These are phyloP conservation scores for Arthrobotrys megalospora DNA, from an alignment of 2,329 filamentous ascomycete species.

Conservation along the genomic window DNA sequence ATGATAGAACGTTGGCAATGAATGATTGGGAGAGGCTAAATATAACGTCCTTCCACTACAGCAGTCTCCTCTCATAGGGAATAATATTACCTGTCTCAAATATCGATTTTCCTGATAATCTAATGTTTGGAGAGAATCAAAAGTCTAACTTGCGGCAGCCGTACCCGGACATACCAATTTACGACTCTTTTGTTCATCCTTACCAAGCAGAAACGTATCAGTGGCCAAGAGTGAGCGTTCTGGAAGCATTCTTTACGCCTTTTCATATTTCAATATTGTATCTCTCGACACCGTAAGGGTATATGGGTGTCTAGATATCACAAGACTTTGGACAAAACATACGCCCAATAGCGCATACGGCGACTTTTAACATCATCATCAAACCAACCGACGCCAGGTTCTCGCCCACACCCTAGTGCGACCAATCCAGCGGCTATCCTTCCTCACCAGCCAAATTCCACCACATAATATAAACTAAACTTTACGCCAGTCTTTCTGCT, in stretches of 20 bases:
- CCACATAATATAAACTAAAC: not conserved
- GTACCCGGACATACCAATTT: not conserved
- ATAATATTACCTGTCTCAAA: slow-evolving; percentile 1
- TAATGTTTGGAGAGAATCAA: slow-evolving; percentile 7
- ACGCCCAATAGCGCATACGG: slow-evolving; percentile 2
- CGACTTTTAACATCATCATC: slow-evolving; percentile 32
- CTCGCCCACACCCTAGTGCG: not conserved
- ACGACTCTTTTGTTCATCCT: slow-evolving; percentile 24
- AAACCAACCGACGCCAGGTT: slow-evolving; percentile 3
- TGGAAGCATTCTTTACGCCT: not conserved
- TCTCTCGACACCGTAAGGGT: not conserved
- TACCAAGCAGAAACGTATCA: slow-evolving; percentile 9
- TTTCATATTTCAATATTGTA: not conserved
- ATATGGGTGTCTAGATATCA: not conserved
- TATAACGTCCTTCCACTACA: slow-evolving; percentile 4
- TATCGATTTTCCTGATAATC: not conserved
- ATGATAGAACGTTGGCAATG: slow-evolving; percentile 41
- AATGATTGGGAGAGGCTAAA: slow-evolving; percentile 45
- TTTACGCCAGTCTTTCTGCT: not conserved
- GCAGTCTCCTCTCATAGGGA: not conserved
- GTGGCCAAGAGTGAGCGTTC: not conserved
- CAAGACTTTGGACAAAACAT: slow-evolving; percentile 4
- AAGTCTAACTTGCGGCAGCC: slow-evolving; percentile 7
- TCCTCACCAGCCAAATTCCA: not conserved
- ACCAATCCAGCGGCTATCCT: slow-evolving; percentile 6